Conservation (phyloP, 345 rosid species). For the Syzygium aromaticum region DNA sequence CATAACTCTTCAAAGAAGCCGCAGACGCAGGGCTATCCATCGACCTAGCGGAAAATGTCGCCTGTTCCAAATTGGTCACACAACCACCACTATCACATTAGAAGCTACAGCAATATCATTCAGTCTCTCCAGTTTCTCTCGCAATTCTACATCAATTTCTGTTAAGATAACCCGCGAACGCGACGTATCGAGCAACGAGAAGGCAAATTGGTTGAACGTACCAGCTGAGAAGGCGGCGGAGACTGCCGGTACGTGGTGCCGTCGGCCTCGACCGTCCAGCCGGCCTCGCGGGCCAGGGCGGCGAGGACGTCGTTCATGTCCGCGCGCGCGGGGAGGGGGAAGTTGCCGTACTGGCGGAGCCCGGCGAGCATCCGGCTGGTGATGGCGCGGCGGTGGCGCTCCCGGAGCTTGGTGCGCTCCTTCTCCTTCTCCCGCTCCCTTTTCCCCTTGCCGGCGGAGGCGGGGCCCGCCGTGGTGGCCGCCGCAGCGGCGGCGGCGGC, state of each 20-base stretch:
- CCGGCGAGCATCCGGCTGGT: slow-evolving; percentile 97
- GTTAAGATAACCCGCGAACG: background rate
- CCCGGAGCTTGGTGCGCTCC: slow-evolving; percentile 92
- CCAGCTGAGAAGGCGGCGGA: slow-evolving; percentile 58
- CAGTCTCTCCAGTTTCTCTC: background rate
- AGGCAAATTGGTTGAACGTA: slow-evolving; percentile 7
- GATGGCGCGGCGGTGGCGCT: slow-evolving; percentile 93
- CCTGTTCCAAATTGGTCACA: slow-evolving; percentile 14
- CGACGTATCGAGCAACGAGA: background rate
- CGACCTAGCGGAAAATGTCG: slow-evolving; percentile 44
- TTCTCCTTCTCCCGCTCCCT: slow-evolving; percentile 93
- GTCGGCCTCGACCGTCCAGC: slow-evolving; percentile 93
- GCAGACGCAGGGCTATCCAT: slow-evolving; percentile 55
- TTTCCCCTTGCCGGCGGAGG: slow-evolving; percentile 32
- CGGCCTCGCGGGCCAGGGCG: slow-evolving; percentile 94
- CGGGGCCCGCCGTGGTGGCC: slow-evolving; percentile 19
- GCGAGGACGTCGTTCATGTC: slow-evolving; percentile 99
- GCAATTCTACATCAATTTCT: background rate
- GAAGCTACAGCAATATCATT: background rate
- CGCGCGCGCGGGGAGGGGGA: slow-evolving; percentile 96
- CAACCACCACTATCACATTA: background rate
- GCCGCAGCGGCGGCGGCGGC: slow-evolving; percentile 53
- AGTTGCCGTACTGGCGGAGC: slow-evolving; percentile 84
- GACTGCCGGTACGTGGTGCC: slow-evolving; percentile 81
- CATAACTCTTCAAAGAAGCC: slow-evolving; percentile 42